Evolutionary conservation across 306 rosid genomes (phyloP).

Genomic region (Coriaria nepalensis): DNA sequence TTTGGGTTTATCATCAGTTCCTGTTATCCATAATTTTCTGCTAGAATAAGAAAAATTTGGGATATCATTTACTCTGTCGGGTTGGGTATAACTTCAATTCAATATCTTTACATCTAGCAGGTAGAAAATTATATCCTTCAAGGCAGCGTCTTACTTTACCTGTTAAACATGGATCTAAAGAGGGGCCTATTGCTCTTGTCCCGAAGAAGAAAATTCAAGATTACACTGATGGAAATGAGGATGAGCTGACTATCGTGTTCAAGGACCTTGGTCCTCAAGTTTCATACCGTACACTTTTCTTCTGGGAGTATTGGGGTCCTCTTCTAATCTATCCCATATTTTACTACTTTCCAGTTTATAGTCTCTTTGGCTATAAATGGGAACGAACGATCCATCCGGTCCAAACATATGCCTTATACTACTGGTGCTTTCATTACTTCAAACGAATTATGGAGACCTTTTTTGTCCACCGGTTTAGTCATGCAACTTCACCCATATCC

Average conservation of each 20-base stretch:
- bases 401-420: constrained; percentile 78
- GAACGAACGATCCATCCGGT: constrained; percentile 60
- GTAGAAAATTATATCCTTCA: constrained; percentile 57
- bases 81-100: not conserved
- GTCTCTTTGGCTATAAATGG: constrained; percentile 50
- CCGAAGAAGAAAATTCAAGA: constrained; percentile 61
- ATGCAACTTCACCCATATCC: constrained; percentile 73
- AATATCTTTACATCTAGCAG: constrained; percentile 24
- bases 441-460: constrained; percentile 85
- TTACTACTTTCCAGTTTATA: constrained; percentile 64
- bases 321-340: constrained; percentile 73
- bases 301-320: constrained; percentile 84
- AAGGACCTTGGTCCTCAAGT: constrained; percentile 91
- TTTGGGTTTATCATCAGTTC: too few relatives aligned
- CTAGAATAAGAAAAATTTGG: not conserved
- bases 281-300: constrained; percentile 64
- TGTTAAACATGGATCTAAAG: constrained; percentile 62
- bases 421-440: constrained; percentile 88
- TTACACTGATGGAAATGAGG: constrained; percentile 42
- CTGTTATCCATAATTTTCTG: not conserved
- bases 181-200: constrained; percentile 55
- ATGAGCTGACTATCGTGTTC: constrained; percentile 46
- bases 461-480: constrained; percentile 85
- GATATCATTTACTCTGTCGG: not conserved
- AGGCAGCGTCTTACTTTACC: constrained; percentile 87